Evolutionary conservation across 1,139 yeast species (phyloP).

Genomic region (Zhuliangozyma blackwelliae): DNA sequence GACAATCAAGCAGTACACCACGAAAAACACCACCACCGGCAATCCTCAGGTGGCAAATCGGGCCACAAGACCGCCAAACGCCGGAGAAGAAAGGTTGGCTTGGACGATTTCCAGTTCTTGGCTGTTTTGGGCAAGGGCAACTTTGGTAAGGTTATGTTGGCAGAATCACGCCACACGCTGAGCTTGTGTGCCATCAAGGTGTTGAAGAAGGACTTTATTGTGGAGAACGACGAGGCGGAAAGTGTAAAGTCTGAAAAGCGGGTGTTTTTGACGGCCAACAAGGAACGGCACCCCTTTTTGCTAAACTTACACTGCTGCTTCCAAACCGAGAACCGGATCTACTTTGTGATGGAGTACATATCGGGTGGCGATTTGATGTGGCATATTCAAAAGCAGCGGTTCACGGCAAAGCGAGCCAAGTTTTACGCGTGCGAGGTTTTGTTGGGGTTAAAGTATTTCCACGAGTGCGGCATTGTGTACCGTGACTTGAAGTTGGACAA

Average conservation of each 20-base stretch:
- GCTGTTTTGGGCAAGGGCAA: constrained; percentile 97
- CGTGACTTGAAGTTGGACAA: constrained; percentile 96
- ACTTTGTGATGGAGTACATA: constrained; percentile 96
- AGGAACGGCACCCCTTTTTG: constrained; percentile 88
- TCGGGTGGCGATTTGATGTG: constrained; percentile 99
- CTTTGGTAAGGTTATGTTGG: constrained; percentile 96
- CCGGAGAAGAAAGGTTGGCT: constrained; percentile 70
- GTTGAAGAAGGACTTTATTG: constrained; percentile 88
- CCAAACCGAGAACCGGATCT: constrained; percentile 95
- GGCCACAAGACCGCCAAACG: constrained; percentile 22
- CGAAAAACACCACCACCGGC: constrained; percentile 3
- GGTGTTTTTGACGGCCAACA: constrained; percentile 86
- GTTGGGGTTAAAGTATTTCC: constrained; percentile 86
- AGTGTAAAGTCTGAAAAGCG: constrained; percentile 91
- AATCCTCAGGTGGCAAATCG: constrained; percentile 3
- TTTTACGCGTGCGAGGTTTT: constrained; percentile 96
- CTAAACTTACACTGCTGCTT: constrained; percentile 90
- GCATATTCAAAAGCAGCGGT: constrained; percentile 93
- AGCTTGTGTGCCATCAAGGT: constrained; percentile 92
- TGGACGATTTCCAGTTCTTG: constrained; percentile 89
- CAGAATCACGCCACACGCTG: constrained; percentile 78
- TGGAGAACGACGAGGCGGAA: constrained; percentile 93
- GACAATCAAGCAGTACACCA: constrained; percentile 2
- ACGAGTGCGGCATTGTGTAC: constrained; percentile 91
- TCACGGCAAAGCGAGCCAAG: constrained; percentile 88